Evolutionary conservation across 108 stramenopile species (phyloP), one percentile per base, ranked within the genome.

Genomic region (Cyclotella cryptica): DNA sequence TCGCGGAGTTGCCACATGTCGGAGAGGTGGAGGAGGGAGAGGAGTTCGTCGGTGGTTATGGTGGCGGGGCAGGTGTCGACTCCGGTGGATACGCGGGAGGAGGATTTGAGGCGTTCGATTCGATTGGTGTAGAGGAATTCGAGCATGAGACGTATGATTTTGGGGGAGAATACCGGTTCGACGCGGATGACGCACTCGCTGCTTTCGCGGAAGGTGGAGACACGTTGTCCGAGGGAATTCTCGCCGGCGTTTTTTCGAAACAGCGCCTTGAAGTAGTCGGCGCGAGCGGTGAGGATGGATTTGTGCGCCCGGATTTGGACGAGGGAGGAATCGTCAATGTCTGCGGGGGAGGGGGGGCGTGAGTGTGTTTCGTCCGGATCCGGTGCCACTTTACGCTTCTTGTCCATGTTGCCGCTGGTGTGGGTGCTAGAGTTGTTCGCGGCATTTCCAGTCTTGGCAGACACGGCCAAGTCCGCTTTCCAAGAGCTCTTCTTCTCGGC

Each of bases 101-200:
- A 77, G 19, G 49, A 61, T 45, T 77, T 72, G 30, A 97, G 81
- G 41, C 71, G 81, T 75, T 80, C 71, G 15, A 99, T 92, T 19
- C 96, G 91, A 78, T 98, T 97, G 28, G 97, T 95, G 88, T 98
- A 98, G 59, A 98, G 72, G 80, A 96, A 98, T 84, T 98, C 97
- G 60, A 98, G 63, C 92, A 95, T 91, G 71, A 87, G 84, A 30
- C 93, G 93, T 45, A 98, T 89, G 28, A 94, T 95, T 43, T 82
- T 74, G 29, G 87, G 86, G 12, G 88, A 71, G 85, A 90, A 92
- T 72, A 62, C 18, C 22, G 93, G 88, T 71, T 96, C 91, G 19
- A 94, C 95, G 12, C 85, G 74, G 35, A 98, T 93, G 41, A 86
- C 72, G 52, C 90, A 89, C 74, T 89, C 92, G 47, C 77, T 75